Evolutionary conservation across 2,329 filamentous ascomycete genomes (phyloP).

Genomic region (Phialocephala subalpina): DNA sequence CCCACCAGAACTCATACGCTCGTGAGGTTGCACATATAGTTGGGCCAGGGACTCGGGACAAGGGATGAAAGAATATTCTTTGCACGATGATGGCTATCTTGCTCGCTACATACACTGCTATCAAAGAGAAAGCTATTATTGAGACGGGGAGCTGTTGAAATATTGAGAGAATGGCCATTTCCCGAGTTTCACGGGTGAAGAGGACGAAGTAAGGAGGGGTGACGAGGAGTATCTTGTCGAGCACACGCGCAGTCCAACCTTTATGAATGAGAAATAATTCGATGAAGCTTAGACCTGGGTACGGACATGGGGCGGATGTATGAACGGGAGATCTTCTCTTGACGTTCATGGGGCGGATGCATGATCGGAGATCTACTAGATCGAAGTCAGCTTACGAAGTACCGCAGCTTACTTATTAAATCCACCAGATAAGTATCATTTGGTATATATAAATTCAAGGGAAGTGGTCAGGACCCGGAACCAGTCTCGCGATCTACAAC

Average conservation of each 20-base stretch:
- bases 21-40: conserved; percentile 3
- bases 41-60: conserved; percentile 8
- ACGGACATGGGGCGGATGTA: conserved; percentile 3
- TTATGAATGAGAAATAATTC: neutral
- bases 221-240: neutral
- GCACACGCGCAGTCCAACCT: neutral
- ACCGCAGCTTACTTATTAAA: too few relatives aligned
- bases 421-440: too few relatives aligned
- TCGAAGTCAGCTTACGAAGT: too few relatives aligned
- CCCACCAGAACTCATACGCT: conserved; percentile 15
- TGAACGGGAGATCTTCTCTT: neutral
- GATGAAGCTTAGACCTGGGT: neutral
- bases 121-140: neutral
- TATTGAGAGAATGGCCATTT: neutral
- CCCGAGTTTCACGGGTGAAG: neutral
- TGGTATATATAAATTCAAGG: too few relatives aligned
- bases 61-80: conserved; percentile 12
- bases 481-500: too few relatives aligned
- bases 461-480: too few relatives aligned
- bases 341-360: too few relatives aligned
- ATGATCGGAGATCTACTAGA: too few relatives aligned
- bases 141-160: neutral
- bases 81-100: conserved; percentile 6
- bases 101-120: neutral
- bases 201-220: neutral